Base-by-base conservation (phyloP, 371 early-diverging fungal genomes). In the Batkoa obscura region DNA sequence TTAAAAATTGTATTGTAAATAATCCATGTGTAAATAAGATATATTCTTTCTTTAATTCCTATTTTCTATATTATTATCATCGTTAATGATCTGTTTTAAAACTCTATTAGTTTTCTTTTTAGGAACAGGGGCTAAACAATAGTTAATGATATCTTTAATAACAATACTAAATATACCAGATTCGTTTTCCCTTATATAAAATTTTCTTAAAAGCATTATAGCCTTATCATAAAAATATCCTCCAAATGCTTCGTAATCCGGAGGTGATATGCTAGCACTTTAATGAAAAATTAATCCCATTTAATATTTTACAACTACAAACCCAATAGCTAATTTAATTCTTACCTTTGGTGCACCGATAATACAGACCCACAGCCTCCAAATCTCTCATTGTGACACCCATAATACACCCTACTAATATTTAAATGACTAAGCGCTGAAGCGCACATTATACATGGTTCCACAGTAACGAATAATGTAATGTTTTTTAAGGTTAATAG, bases 381-480 rank as follows among this genome's bases (percentile, higher is more conserved):
- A 74, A 96, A 96, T 56, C 89, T 77, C 15, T 96, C 94, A 63
- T 96, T 96, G 1, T 80, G 76, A 61, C 88, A 85, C 1, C 95
- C 95, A 70, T 75, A 94, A 57, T 81, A 84, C 1, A 93, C 94
- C 17, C 76, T 77, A 1, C 76, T 68, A 62, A 76, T 15, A 48
- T 9, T 50, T 56, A 57, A 49, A 23, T 54, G 10, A 6, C 93
- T 68, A 56, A 98, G 63, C 3, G 96, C 92, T 43, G 90, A 79
- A 2, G 93, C 88, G 60, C 98, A 99, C 99, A 98, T 99, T 2
- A 98, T 76, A 66, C 99, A 99, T 1, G 99, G 99, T 68, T 98
- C 99, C 0, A 99, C 93, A 0, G 99, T 98, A 9, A 99, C 93
- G 68, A 93, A 98, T 33, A 98, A 66, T 59, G 80, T 78, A 47